A percentile compares a stretch with the other conserved stretches of the same genome.
phyloP scores from a whole-genome alignment of 176 grass and related monocot genomes.

The Stipa capillata region DNA sequence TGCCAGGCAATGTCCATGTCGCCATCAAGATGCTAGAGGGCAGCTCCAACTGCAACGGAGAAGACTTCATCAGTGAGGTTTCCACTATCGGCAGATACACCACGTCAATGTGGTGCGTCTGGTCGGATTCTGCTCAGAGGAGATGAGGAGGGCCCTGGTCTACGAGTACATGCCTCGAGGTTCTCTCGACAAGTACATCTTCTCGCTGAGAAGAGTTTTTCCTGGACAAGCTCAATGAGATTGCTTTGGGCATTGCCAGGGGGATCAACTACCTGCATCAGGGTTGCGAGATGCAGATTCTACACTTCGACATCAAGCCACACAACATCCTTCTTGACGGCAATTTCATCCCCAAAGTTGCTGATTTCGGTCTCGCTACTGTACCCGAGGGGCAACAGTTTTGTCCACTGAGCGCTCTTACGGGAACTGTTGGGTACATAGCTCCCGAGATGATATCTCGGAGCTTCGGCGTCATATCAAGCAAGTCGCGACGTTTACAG shows the following conservation, averaged over 20 bases:
- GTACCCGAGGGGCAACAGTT: background rate
- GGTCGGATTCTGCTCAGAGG: background rate
- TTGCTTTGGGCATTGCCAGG: background rate
- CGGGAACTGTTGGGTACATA: background rate
- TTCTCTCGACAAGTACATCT: background rate
- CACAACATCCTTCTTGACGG: background rate
- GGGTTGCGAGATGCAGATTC: background rate
- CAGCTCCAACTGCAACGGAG: slow-evolving; percentile 23
- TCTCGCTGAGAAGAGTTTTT: background rate
- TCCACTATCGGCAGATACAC: background rate
- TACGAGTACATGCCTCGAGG: background rate
- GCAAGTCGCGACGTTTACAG: slow-evolving; percentile 60
- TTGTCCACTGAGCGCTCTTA: background rate
- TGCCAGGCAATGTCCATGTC: background rate
- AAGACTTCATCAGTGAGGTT: slow-evolving; percentile 49
- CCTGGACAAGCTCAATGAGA: background rate
- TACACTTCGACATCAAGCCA: background rate
- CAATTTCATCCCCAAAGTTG: background rate
- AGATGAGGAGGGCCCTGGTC: background rate
- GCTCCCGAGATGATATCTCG: background rate
- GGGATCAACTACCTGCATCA: background rate
- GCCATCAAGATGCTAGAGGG: slow-evolving; percentile 37
- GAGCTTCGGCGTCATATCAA: background rate
- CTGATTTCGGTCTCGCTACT: background rate
- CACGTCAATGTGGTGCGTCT: background rate